Evolutionary conservation across 2,329 filamentous ascomycete genomes (phyloP).

Genomic region (Zymoseptoria passerinii): DNA sequence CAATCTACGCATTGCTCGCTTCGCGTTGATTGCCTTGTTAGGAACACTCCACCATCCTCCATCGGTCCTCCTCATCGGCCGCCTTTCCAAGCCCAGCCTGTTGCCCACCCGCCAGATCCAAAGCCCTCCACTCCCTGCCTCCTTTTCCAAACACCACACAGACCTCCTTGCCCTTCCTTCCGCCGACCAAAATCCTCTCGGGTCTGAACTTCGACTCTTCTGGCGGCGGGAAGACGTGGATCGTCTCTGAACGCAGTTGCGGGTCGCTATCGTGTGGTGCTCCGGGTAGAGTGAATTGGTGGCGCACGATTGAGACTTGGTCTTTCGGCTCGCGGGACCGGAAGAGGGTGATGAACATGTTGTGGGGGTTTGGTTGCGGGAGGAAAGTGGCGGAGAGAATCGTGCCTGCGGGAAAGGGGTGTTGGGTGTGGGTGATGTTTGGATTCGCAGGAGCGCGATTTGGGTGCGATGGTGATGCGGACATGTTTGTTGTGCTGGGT

Average conservation of each 20-base stretch:
- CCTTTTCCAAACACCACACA: constrained; percentile 49
- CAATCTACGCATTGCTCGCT: not conserved
- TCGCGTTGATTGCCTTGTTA: no score
- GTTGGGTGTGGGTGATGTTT: not conserved
- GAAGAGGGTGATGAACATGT: constrained; percentile 1
- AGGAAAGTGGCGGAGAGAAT: constrained; percentile 55
- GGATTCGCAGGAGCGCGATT: not conserved
- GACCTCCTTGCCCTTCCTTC: constrained; percentile 44
- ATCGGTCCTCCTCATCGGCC: not conserved
- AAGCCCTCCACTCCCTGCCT: constrained; percentile 45
- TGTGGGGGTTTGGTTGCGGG: constrained; percentile 25
- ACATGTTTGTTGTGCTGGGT: not conserved
- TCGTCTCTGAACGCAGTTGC: constrained; percentile 22
- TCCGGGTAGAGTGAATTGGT: not conserved
- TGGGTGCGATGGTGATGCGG: not conserved
- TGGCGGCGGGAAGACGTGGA: constrained; percentile 38
- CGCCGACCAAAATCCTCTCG: constrained; percentile 46
- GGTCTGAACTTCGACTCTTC: constrained; percentile 40
- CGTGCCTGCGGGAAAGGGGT: constrained; percentile 43
- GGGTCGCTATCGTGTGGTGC: not conserved
- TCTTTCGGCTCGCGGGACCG: not conserved
- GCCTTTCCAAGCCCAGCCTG: not conserved
- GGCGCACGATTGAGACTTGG: not conserved
- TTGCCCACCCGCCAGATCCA: constrained; percentile 41
- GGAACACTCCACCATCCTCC: not conserved